Evolutionary conservation across 257 asterid species (phyloP), one percentile per base, ranked within the genome.

Genomic region (Ehretia macrophylla): DNA sequence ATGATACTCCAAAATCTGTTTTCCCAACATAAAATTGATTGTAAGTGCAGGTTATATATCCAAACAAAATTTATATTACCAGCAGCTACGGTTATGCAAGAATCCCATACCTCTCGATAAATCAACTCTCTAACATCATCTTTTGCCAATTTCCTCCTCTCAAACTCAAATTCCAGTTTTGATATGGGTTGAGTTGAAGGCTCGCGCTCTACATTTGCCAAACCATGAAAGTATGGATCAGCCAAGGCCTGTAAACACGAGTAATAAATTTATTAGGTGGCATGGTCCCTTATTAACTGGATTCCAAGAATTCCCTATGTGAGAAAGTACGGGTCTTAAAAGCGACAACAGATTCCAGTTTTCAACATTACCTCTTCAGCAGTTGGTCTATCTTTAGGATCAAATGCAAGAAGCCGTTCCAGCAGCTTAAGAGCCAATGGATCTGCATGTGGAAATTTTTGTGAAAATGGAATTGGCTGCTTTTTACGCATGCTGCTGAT

Each of bases 121-220:
- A 91, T 91, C 59, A 91, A 73, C 75, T 91, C 98, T 73, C 98
- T 82, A 63, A 91, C 95, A 67, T 91, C 96, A 68, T 91, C 98
- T 81, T 88, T 91, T 22, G 88, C 45, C 64, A 90, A 74, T 71
- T 90, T 90, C 70, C 88, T 81, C 79, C 96, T 74, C 76, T 90
- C 98, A 69, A 90, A 91, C 72, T 91, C 98, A 68, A 91, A 91
- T 70, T 91, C 98, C 35, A 91, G 91, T 75, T 91, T 91, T 12
- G 98, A 85, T 80, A 91, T 91, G 27, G 98, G 85, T 39, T 70
- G 83, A 68, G 94, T 77, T 8, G 88, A 68, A 1, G 98, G 98
- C 71, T 91, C 96, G 32, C 95, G 95, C 11, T 88, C 98, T 73
- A 74, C 84, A 73, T 84, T 88, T 17, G 94, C 66, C 79, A 91